Evolutionary conservation across 2,329 filamentous ascomycete species (phyloP).

Genomic region (Nemania serpens): DNA sequence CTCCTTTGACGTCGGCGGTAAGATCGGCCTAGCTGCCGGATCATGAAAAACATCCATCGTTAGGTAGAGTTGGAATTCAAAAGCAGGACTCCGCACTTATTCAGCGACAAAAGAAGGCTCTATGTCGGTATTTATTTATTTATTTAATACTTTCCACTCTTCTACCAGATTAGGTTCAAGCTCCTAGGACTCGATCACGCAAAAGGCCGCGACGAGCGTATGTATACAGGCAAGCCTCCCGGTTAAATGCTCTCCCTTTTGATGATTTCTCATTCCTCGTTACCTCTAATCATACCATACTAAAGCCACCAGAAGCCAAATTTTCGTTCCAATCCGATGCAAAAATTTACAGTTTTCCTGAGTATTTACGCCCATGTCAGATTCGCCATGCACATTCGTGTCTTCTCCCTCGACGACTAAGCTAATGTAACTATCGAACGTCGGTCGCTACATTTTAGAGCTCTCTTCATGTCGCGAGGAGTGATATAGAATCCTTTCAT

Average conservation of each 20-base stretch:
- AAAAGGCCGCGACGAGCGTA: not conserved
- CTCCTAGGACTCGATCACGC: not conserved
- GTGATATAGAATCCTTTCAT: not conserved
- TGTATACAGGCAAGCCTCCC: not conserved
- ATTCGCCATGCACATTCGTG: slow-evolving; percentile 18
- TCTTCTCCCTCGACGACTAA: not conserved
- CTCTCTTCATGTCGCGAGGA: not conserved
- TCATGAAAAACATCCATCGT: too few relatives aligned
- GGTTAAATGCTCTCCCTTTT: not conserved
- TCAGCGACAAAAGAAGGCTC: not conserved
- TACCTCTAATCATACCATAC: not conserved
- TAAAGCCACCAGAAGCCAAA: not conserved
- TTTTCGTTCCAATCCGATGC: not conserved
- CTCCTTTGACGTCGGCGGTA: too few relatives aligned
- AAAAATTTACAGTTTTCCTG: not conserved
- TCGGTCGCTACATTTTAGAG: not conserved
- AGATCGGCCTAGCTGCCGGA: too few relatives aligned
- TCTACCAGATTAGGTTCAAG: not conserved
- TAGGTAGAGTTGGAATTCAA: too few relatives aligned
- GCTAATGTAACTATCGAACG: not conserved
- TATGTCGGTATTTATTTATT: not conserved
- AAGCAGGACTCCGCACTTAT: too few relatives aligned
- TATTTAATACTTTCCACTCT: too few relatives aligned
- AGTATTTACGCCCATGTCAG: slow-evolving; percentile 13
- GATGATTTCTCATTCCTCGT: not conserved